These are phyloP conservation scores for Cucurbita maxima DNA, from an alignment of 306 rosid genomes.

Conservation along the genomic window DNA sequence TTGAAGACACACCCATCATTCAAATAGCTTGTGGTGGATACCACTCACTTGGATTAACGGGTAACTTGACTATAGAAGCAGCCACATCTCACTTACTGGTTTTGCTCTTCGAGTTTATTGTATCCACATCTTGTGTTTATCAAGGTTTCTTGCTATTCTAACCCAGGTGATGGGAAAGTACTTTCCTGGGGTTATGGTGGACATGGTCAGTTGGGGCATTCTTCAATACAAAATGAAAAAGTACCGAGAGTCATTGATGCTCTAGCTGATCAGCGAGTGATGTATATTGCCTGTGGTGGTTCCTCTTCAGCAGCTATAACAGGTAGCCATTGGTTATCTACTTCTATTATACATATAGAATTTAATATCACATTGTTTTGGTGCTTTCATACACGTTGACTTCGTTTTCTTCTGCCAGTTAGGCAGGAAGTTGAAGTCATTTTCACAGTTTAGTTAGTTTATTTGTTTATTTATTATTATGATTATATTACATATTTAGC, in stretches of 20 bases:
- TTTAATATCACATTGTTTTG: not conserved
- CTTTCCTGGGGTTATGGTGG: constrained; percentile 97
- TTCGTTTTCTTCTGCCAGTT: not conserved
- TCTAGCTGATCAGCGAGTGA: constrained; percentile 33
- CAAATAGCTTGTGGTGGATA: constrained; percentile 90
- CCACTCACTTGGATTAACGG: constrained; percentile 87
- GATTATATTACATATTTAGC: not conserved
- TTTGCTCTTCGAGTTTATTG: not conserved
- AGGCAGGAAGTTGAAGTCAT: not conserved
- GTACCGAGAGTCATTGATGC: constrained; percentile 53
- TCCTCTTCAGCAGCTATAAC: constrained; percentile 84
- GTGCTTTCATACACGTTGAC: not conserved
- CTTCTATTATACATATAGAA: not conserved
- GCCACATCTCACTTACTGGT: constrained; percentile 7
- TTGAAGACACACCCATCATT: constrained; percentile 41
- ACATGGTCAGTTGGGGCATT: constrained; percentile 90
- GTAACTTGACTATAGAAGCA: constrained; percentile 18
- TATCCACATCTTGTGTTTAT: not conserved
- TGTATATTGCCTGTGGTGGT: constrained; percentile 72
- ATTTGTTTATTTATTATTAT: too few relatives aligned
- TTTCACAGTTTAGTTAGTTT: not conserved
- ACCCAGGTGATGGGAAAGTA: constrained; percentile 71
- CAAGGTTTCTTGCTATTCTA: not conserved
- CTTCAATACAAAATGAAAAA: constrained; percentile 45
- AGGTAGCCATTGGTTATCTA: constrained; percentile 22